Evolutionary conservation across 2,329 filamentous ascomycete genomes (phyloP).

Genomic region (Emericellopsis cladophorae): DNA sequence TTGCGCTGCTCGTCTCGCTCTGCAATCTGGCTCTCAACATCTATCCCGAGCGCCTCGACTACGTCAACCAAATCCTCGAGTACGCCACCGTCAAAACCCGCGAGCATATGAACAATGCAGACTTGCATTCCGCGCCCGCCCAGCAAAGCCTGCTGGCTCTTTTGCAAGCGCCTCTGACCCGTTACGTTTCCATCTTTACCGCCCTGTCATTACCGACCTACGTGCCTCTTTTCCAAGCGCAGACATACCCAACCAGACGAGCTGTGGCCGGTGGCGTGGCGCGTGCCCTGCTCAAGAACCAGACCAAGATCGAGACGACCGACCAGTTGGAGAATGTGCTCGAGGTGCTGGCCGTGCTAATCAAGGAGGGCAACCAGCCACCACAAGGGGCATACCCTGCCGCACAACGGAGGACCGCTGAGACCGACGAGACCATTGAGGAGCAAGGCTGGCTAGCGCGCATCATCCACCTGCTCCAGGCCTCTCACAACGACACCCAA

Average conservation of each 20-base stretch:
- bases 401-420: conserved; percentile 59
- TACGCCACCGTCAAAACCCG: conserved; percentile 79
- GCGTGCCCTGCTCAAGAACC: conserved; percentile 68
- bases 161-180: conserved; percentile 78
- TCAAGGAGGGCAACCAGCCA: conserved; percentile 81
- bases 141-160: conserved; percentile 84
- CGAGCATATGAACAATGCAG: conserved; percentile 88
- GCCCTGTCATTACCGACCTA: conserved; percentile 86
- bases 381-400: conserved; percentile 76
- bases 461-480: conserved; percentile 77
- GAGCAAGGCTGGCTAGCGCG: conserved; percentile 95
- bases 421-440: conserved; percentile 95
- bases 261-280: conserved; percentile 85
- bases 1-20: conserved; percentile 85
- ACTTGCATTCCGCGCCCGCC: conserved; percentile 75
- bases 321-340: conserved; percentile 80
- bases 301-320: conserved; percentile 64
- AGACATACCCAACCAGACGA: conserved; percentile 84
- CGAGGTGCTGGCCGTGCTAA: conserved; percentile 78
- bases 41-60: conserved; percentile 84
- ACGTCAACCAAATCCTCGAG: conserved; percentile 84
- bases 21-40: conserved; percentile 91
- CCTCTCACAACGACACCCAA: conserved; percentile 80
- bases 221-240: conserved; percentile 76
- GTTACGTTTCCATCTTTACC: conserved; percentile 93